Evolutionary conservation across 768 basidiomycete genomes (phyloP).

Genomic region (Royoungia palumana): DNA sequence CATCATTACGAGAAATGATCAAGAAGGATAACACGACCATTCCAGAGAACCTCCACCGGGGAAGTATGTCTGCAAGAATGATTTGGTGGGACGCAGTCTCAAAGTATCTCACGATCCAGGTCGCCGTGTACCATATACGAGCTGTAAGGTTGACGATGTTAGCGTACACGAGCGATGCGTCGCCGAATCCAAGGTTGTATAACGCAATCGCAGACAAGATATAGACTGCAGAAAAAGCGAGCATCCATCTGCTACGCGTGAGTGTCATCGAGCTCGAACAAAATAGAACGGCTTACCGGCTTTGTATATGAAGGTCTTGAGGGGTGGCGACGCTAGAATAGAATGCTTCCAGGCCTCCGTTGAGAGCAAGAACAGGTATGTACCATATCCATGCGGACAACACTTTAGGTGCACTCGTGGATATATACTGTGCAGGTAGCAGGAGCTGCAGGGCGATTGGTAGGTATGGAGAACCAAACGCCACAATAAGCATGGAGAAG

Average conservation of each 20-base stretch:
- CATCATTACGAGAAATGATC: slow-evolving; percentile 18
- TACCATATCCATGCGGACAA: slow-evolving; percentile 82
- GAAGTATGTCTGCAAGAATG: slow-evolving; percentile 13
- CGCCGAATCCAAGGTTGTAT: slow-evolving; percentile 51
- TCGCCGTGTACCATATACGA: slow-evolving; percentile 58
- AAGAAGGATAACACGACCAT: slow-evolving; percentile 23
- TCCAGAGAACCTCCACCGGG: slow-evolving; percentile 27
- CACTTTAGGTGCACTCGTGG: slow-evolving; percentile 77
- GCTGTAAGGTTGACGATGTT: slow-evolving; percentile 66
- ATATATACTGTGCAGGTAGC: slow-evolving; percentile 64
- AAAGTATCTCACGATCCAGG: slow-evolving; percentile 52
- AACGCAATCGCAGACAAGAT: slow-evolving; percentile 48
- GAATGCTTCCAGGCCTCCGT: slow-evolving; percentile 91
- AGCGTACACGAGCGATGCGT: slow-evolving; percentile 70
- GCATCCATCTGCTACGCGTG: slow-evolving; percentile 58
- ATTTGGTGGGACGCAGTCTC: slow-evolving; percentile 16
- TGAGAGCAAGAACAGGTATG: slow-evolving; percentile 85
- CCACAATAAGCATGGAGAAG: slow-evolving; percentile 63
- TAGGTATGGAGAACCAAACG: slow-evolving; percentile 76
- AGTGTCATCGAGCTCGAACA: neutral
- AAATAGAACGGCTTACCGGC: slow-evolving; percentile 40
- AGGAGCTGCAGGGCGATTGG: slow-evolving; percentile 64
- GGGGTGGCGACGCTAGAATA: slow-evolving; percentile 73
- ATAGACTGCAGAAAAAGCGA: slow-evolving; percentile 69
- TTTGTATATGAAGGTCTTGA: slow-evolving; percentile 65